Evolutionary conservation across 192 early-diverging fungal genomes (phyloP).

Genomic region (Backusella morwellensis): DNA sequence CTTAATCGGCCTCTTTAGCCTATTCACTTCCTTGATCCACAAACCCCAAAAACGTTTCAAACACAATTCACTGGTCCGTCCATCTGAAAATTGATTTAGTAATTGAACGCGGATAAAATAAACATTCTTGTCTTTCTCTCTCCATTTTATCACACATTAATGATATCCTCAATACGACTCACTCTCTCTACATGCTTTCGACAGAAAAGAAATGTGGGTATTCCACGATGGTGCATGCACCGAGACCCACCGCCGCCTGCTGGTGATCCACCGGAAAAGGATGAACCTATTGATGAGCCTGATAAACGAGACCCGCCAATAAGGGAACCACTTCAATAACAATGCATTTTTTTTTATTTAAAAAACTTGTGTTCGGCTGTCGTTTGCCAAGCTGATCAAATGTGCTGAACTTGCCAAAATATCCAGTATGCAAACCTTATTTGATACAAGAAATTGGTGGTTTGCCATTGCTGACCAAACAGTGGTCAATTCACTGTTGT

Average conservation of each 20-base stretch:
- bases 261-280: neutral
- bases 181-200: no score
- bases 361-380: neutral
- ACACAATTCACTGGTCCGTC: no score
- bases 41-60: no score
- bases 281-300: neutral
- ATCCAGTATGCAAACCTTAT: conserved; percentile 22
- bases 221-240: neutral
- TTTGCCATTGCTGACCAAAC: conserved; percentile 23
- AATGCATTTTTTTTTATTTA: neutral
- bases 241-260: neutral
- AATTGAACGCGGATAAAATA: no score
- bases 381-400: conserved; percentile 21
- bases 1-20: no score
- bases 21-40: no score
- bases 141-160: no score
- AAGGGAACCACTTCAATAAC: neutral
- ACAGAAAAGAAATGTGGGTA: no score
- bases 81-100: no score
- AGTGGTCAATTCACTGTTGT: conserved; percentile 22
- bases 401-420: conserved; percentile 25
- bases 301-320: neutral
- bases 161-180: no score
- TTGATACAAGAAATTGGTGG: conserved; percentile 16
- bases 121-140: no score